phyloP scores from a whole-genome alignment of 2,329 filamentous ascomycete species.

The Ophiostoma himal-ulmi region DNA sequence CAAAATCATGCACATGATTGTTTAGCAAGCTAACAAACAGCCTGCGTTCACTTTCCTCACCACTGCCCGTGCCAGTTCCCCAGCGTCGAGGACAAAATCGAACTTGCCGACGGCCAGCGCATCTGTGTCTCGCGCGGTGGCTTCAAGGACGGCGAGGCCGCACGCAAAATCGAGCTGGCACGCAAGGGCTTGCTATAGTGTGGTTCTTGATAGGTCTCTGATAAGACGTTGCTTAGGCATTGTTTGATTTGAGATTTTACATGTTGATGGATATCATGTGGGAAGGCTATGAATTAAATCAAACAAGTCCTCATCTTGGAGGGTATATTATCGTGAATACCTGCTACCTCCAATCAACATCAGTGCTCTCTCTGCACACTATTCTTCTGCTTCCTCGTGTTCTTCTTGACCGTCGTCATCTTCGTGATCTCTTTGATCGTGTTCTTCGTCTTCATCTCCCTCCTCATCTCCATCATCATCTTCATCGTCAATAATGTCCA shows the following conservation, averaged over 20 bases:
- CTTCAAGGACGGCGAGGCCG: conserved; percentile 64
- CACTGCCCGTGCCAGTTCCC: conserved; percentile 92
- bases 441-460: neutral
- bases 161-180: conserved; percentile 71
- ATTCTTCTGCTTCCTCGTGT: neutral
- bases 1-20: too few species aligned
- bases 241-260: neutral
- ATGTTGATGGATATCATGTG: too few species aligned
- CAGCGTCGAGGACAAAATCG: conserved; percentile 69
- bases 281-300: too few species aligned
- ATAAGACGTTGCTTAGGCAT: neutral
- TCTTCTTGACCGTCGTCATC: neutral
- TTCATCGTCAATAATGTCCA: too few species aligned
- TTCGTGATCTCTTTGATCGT: neutral
- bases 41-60: conserved; percentile 93
- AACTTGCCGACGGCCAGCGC: conserved; percentile 63
- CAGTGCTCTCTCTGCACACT: neutral
- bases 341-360: neutral
- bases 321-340: too few species aligned
- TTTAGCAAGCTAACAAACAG: conserved; percentile 33
- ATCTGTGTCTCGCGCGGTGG: conserved; percentile 72
- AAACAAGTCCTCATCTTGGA: too few species aligned
- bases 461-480: neutral
- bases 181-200: conserved; percentile 65
- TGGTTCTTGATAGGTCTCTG: neutral